Evolutionary conservation across 2,329 filamentous ascomycete species (phyloP).

Genomic region (Pezizomycotina sp.): DNA sequence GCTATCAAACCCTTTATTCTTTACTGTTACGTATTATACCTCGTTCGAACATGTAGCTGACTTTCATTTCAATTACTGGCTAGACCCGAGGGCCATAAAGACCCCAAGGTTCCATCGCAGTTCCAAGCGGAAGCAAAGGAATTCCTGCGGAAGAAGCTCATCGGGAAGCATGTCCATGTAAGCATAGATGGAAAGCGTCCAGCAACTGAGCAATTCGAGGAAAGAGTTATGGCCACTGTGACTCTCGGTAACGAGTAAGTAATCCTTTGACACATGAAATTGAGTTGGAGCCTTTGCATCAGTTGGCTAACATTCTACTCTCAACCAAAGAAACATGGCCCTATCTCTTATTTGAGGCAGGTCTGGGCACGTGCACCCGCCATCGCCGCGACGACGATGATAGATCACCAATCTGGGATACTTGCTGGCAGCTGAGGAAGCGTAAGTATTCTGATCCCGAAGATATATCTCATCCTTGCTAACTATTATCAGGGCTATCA

Average conservation of each 20-base stretch:
- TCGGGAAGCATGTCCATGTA: constrained; percentile 87
- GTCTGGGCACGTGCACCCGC: constrained; percentile 83
- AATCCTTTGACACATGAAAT: constrained; percentile 4
- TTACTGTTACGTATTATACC: too few species aligned
- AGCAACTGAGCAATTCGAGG: constrained; percentile 77
- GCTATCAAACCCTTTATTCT: too few species aligned
- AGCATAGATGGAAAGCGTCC: constrained; percentile 74
- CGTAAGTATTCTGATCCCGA: too few species aligned
- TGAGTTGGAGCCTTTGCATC: too few species aligned
- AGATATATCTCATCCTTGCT: too few species aligned
- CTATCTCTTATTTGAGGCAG: constrained; percentile 74
- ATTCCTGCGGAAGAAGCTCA: constrained; percentile 79
- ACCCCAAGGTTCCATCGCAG: constrained; percentile 35
- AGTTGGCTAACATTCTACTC: not conserved
- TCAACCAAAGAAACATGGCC: constrained; percentile 54
- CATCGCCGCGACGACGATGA: constrained; percentile 92
- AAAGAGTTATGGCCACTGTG: constrained; percentile 84
- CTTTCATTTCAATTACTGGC: too few species aligned
- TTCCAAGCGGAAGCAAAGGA: constrained; percentile 93
- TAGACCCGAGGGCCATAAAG: constrained; percentile 16
- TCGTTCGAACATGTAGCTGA: too few species aligned
- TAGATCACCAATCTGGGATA: constrained; percentile 83
- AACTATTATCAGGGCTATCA: constrained; percentile 50
- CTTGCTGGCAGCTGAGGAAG: constrained; percentile 66
- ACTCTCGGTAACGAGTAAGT: constrained; percentile 52